Percentiles rank a stretch among this genome's conserved stretches.
Evolutionary conservation across 257 asterid genomes (phyloP).

Genomic region (Salvia rosmarinus): DNA sequence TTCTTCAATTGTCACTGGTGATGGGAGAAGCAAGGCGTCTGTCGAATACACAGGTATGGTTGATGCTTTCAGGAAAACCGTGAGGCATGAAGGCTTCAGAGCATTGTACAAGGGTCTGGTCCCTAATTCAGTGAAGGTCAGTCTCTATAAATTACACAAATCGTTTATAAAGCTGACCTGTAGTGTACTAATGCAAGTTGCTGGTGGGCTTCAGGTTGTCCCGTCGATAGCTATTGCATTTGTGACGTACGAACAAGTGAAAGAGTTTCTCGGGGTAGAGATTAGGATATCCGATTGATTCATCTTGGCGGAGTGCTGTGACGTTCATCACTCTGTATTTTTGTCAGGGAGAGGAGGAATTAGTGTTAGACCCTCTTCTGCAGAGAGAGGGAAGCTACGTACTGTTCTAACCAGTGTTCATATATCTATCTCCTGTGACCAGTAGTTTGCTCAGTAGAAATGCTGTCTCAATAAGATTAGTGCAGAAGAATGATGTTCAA

Average conservation of each 20-base stretch:
- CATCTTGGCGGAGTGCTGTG: not conserved
- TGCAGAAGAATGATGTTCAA: constrained; percentile 30
- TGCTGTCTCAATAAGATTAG: constrained; percentile 38
- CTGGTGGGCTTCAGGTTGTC: constrained; percentile 59
- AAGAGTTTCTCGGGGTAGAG: constrained; percentile 74
- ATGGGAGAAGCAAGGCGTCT: constrained; percentile 68
- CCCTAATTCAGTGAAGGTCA: constrained; percentile 95
- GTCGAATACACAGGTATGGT: constrained; percentile 87
- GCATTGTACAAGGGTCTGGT: constrained; percentile 96
- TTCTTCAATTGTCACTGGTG: constrained; percentile 79
- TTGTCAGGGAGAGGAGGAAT: constrained; percentile 37
- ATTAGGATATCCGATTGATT: constrained; percentile 75
- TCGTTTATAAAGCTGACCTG: too few species aligned
- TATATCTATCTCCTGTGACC: constrained; percentile 20
- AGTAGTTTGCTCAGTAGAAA: constrained; percentile 32
- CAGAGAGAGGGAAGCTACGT: constrained; percentile 29
- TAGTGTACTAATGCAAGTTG: constrained; percentile 1
- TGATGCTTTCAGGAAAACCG: constrained; percentile 93
- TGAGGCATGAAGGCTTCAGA: constrained; percentile 78
- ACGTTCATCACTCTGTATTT: constrained; percentile 33
- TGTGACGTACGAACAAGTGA: constrained; percentile 82
- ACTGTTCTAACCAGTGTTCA: constrained; percentile 36
- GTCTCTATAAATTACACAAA: constrained; percentile 39
- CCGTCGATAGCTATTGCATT: constrained; percentile 92
- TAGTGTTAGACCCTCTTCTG: constrained; percentile 31